Percentiles rank a stretch among this genome's conserved stretches.
Conservation (phyloP, 176 grass and related monocot genomes). For the bread wheat (Triticum aestivum) region DNA sequence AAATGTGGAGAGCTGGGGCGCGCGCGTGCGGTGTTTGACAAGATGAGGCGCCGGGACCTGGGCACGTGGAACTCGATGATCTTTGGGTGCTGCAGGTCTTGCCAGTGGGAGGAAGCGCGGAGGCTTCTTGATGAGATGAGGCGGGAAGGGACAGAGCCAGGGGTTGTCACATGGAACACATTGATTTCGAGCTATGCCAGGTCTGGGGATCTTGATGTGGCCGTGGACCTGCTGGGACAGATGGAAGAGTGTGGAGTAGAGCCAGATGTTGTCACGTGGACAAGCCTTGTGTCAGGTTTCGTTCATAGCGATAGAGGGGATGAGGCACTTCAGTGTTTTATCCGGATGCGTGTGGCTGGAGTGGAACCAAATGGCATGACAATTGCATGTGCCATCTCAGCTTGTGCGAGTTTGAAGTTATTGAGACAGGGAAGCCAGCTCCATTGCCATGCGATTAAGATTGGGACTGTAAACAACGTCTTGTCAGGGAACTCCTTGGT, state of each 20-base stretch:
- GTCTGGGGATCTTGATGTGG: constrained; percentile 53
- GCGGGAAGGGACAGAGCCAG: constrained; percentile 37
- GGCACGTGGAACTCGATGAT: constrained; percentile 76
- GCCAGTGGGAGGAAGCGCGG: constrained; percentile 45
- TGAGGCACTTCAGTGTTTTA: constrained; percentile 57
- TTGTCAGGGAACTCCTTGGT: constrained; percentile 68
- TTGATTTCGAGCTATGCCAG: constrained; percentile 60
- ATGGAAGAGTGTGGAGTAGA: constrained; percentile 53
- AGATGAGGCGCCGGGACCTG: constrained; percentile 45
- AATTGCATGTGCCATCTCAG: constrained; percentile 56
- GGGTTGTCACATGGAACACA: constrained; percentile 61
- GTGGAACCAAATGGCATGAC: constrained; percentile 68
- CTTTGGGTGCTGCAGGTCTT: constrained; percentile 45
- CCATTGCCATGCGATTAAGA: constrained; percentile 61
- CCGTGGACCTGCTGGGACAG: constrained; percentile 50
- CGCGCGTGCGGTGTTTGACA: constrained; percentile 40
- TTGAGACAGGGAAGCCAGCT: constrained; percentile 54
- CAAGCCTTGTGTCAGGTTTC: constrained; percentile 73
- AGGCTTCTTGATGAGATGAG: constrained; percentile 52
- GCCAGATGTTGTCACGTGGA: constrained; percentile 73
- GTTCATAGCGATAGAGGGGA: constrained; percentile 47
- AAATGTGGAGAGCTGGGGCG: constrained; percentile 56
- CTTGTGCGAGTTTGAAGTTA: constrained; percentile 61
- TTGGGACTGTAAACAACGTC: constrained; percentile 42
- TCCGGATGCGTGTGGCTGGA: constrained; percentile 50